These are phyloP conservation scores for Cryptococcus amylolentus DNA, from an alignment of 1,284 basidiomycete genomes.

Conservation along the genomic window DNA sequence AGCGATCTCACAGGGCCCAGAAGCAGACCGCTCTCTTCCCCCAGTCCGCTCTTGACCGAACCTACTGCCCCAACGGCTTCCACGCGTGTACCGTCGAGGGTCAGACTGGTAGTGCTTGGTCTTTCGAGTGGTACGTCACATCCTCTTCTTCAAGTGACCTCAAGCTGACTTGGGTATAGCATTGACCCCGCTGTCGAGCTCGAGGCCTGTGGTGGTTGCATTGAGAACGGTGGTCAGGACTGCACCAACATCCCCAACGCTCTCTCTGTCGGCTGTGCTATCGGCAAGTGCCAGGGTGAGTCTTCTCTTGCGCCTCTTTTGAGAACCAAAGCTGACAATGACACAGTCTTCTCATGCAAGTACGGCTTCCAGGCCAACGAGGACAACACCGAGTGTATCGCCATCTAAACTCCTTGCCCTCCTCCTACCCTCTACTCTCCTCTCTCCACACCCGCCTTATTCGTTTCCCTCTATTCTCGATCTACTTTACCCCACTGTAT, in stretches of 20 bases:
- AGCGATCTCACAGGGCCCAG: constrained; percentile 22
- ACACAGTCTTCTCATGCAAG: constrained; percentile 60
- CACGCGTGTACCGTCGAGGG: constrained; percentile 38
- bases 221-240: constrained; percentile 63
- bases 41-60: constrained; percentile 32
- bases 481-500: too few relatives aligned
- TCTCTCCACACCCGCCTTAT: too few relatives aligned
- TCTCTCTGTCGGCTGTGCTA: constrained; percentile 65
- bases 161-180: not conserved
- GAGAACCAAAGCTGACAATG: constrained; percentile 3
- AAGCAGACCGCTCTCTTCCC: constrained; percentile 22
- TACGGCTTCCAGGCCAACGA: constrained; percentile 57
- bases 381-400: constrained; percentile 54
- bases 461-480: too few relatives aligned
- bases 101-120: constrained; percentile 25
- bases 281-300: constrained; percentile 59
- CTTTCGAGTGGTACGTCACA: constrained; percentile 42
- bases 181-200: constrained; percentile 48
- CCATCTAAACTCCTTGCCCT: constrained; percentile 45
- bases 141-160: too few relatives aligned
- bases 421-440: too few relatives aligned
- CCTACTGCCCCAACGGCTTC: constrained; percentile 39
- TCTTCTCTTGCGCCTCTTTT: constrained; percentile 16
- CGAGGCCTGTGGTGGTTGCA: constrained; percentile 67
- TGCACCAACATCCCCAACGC: constrained; percentile 64